These are phyloP conservation scores for Udeniomyces megalosporus DNA, from an alignment of 768 basidiomycete species.

Conservation along the genomic window DNA sequence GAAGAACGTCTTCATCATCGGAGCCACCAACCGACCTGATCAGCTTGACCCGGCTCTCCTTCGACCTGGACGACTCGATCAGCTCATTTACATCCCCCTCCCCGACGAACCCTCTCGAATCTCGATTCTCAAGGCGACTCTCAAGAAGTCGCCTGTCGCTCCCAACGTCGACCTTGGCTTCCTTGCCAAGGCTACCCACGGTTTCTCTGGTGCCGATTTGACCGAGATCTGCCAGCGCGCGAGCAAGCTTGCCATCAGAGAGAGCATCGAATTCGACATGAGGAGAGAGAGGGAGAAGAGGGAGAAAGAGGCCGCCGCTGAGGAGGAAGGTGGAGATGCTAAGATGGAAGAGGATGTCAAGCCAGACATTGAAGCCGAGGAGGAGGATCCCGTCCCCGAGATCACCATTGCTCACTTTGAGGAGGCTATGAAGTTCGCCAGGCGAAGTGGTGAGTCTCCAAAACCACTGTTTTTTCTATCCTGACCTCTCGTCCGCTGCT, in stretches of 20 bases:
- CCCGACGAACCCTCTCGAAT: conserved; percentile 84
- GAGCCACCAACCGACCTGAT: conserved; percentile 91
- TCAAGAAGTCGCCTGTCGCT: conserved; percentile 82
- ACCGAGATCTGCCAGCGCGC: conserved; percentile 99
- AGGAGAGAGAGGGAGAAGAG: conserved; percentile 56
- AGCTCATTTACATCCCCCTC: conserved; percentile 96
- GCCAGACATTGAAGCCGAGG: conserved; percentile 23
- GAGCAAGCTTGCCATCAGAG: conserved; percentile 59
- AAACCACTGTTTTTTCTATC: conserved; percentile 51
- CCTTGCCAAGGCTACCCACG: conserved; percentile 84
- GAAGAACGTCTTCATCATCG: conserved; percentile 91
- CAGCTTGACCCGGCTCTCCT: conserved; percentile 85
- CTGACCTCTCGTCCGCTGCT: conserved; percentile 82
- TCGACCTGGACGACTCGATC: conserved; percentile 95
- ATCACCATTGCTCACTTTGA: conserved; percentile 77
- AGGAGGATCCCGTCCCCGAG: conserved; percentile 62
- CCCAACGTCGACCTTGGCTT: conserved; percentile 64
- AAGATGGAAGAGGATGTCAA: conserved; percentile 36
- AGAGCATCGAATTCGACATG: conserved; percentile 87
- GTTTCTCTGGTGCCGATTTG: conserved; percentile 97
- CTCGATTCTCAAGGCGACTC: conserved; percentile 74
- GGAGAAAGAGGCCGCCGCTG: conserved; percentile 60
- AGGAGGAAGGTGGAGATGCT: conserved; percentile 43
- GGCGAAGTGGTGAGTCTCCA: conserved; percentile 59
- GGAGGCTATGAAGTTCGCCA: conserved; percentile 95